Base-by-base conservation (phyloP, 495 filamentous ascomycete genomes). In the Xylaria telfairii region DNA sequence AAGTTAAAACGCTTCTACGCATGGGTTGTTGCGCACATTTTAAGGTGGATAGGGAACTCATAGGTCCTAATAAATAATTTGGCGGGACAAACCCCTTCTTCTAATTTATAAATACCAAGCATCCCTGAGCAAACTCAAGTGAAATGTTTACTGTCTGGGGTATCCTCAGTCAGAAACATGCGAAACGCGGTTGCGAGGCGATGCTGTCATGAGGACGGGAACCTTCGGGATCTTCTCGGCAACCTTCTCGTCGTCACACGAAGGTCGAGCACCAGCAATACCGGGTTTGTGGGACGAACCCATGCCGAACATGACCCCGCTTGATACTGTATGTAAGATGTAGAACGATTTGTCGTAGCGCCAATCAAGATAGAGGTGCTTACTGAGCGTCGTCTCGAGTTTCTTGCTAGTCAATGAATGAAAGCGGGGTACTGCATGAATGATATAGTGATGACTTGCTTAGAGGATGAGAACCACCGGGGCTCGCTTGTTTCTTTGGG, bases 211-310 rank as follows among this genome's bases (percentile, higher is more conserved):
- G 2, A 30, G 30, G 26, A 54, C 13, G 26, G 6, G 24, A 28
- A 30, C 30, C 24, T 15, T 54, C 26, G 51, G 51, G 24, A 54
- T 17, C 51, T 30, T 54, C 12, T 54, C 51, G 51, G 26, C 51
- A 54, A 54, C 24, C 28, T 54, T 54, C 26, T 21, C 51, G 26
- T 17, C 30, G 24, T 28, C 51, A 12, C 49, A 54, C 51, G 51
- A 26, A 28, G 26, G 26, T 54, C 51, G 51, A 26, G 51, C 4
- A 54, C 26, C 51, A 41, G 4, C 39, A 41, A 21, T 30, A 30
- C 51, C 61, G 41, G 66, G 64, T 51, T 56, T 72, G 44, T 60
- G 71, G 3, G 41, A 51, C 51, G 30, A 65, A 69, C 21, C 32
- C 12, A 39, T 72, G 44, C 64, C 70, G 3, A 59, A 69, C 4